Conservation (phyloP, 345 rosid genomes). For the Abelmoschus esculentus region DNA sequence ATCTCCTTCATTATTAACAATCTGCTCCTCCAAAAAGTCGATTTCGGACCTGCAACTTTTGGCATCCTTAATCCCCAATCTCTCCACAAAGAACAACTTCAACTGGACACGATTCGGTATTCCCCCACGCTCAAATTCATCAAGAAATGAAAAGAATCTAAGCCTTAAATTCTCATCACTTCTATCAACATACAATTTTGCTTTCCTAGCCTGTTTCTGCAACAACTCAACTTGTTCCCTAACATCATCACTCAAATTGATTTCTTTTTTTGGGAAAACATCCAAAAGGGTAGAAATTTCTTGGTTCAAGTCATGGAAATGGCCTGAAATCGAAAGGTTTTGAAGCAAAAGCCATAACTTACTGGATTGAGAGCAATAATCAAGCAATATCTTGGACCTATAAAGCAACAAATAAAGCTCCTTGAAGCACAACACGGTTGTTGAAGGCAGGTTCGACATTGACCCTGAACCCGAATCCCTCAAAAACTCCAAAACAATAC, state of each 20-base stretch:
- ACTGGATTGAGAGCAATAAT: constrained; percentile 72
- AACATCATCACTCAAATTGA: constrained; percentile 59
- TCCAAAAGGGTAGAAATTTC: constrained; percentile 85
- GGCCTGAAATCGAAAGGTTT: constrained; percentile 71
- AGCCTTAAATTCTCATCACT: constrained; percentile 62
- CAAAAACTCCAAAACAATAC: constrained; percentile 54
- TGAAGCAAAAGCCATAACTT: constrained; percentile 90
- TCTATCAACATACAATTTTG: constrained; percentile 50
- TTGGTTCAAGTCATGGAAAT: constrained; percentile 89
- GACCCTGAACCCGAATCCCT: constrained; percentile 32
- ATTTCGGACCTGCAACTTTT: constrained; percentile 56
- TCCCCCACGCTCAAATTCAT: constrained; percentile 56
- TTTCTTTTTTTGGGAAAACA: constrained; percentile 59
- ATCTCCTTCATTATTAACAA: constrained; percentile 76
- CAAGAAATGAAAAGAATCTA: constrained; percentile 47
- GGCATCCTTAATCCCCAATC: constrained; percentile 51
- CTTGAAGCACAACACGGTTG: constrained; percentile 65
- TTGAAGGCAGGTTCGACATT: constrained; percentile 28
- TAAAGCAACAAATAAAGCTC: constrained; percentile 85
- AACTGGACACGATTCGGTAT: constrained; percentile 36
- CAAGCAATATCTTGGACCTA: constrained; percentile 72
- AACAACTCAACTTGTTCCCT: constrained; percentile 73
- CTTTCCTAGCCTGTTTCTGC: constrained; percentile 49
- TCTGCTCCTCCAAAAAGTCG: constrained; percentile 91
- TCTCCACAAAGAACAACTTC: constrained; percentile 51